Base-by-base conservation (phyloP, 2,329 filamentous ascomycete species). In the Venturia pyrina region DNA sequence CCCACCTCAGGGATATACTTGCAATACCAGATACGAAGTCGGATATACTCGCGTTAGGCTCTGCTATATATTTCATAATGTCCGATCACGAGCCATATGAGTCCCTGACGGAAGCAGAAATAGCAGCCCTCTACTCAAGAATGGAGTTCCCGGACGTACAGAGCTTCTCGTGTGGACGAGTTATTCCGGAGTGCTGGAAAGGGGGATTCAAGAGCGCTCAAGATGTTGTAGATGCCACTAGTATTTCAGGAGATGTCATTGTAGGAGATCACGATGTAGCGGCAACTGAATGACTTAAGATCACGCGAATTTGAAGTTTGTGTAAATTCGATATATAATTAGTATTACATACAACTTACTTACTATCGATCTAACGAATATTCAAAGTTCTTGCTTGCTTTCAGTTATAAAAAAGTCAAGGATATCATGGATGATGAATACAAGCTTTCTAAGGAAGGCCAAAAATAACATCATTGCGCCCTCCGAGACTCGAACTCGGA, bases 31-130 rank as follows among this genome's bases (percentile, higher is more conserved):
- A 69, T 48, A 68, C 69, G 57, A 67, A 69, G 41, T 70, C 75
- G 37, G 74, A 77, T 62, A 62, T 77, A 15, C 77, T 75, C 66
- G 73, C 70, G n/a, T 70, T 77, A 10, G 75, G 75, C 44, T 75
- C 75, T 7, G 69, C 72, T 28, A 71, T 77, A 40, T 76, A 77
- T 69, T 73, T 70, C 43, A 75, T 77, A 32, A 72, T 75, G 71
- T 70, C 70, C 41, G 72, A 73, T 56, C 68, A 68, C 44, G 69
- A 72, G 65, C 74, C 74, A n/a, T 76, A 73, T 66, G 65, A 66
- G 11, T 68, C 71, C 64, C 63, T 76, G 19, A 63, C 69, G 56
- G 73, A 74, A 57, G 68, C 70, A 60, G 71, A 75, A 66, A 70
- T 76, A 34, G 68, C 73, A 48, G 67, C 65, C 11, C 69, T 68